Base-by-base conservation (phyloP, 495 filamentous ascomycete species). In the Aspergillus campestris region DNA sequence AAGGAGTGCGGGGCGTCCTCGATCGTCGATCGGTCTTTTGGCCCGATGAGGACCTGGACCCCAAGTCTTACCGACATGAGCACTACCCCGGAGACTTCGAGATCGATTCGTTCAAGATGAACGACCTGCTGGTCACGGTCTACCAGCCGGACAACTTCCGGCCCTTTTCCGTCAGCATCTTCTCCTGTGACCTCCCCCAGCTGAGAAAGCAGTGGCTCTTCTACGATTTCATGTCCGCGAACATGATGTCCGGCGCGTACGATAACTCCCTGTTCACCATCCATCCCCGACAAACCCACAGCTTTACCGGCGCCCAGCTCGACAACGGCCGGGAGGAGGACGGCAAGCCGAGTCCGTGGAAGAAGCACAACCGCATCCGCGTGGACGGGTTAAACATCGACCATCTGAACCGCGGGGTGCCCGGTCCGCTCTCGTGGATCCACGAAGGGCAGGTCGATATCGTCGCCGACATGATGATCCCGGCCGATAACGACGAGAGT, bases 191-290 rank as follows among this genome's bases (percentile, higher is more conserved):
- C 55, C 80, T 97, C 12, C 89, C 92, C 6, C 87, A 90, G 50
- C 68, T 98, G 31, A 78, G 92, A 31, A 96, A 94, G 56, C 94
- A 95, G 50, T 97, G 88, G 83, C 72, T 98, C 1, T 95, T 97
- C 62, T 98, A 98, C 65, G 92, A 98, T 64, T 94, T 97, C 54
- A 64, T 98, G 14, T 92, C 86, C 0, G 94, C 92, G 32, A 95
- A 87, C 50, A 88, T 89, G 61, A 92, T 96, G 84, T 94, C 88
- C 9, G 92, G 92, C 10, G 91, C 89, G 6, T 95, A 86, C 52
- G 92, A 98, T 53, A 87, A 94, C 34, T 96, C 94, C 1, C 71
- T 97, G 1, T 98, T 98, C 64, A 97, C 89, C 0, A 95, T 98
- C 42, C 92, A 98, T 62, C 92, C 92, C 14, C 81, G 87, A 10